Evolutionary conservation across 2,329 filamentous ascomycete species (phyloP), one percentile per base, ranked within the genome.

Genomic region (Septoria petroselini): DNA sequence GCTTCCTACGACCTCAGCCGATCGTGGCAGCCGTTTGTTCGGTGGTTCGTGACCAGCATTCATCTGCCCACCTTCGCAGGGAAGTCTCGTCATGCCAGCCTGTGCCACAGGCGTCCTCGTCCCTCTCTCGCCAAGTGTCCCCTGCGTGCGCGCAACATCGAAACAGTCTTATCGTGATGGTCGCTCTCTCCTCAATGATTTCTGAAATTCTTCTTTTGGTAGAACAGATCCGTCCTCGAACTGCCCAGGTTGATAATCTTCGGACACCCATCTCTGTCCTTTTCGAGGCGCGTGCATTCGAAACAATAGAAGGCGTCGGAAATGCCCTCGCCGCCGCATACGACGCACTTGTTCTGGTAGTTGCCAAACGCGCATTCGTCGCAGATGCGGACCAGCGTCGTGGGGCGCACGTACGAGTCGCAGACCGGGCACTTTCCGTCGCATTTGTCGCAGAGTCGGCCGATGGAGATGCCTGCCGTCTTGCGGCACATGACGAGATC

Each of bases 401-500:
- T 98, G 9, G 93, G 93, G 12, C 93, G 91, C 58, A 98, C 93
- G 80, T 98, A 98, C 54, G 88, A 95, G 71, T 98, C 93, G 82
- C 93, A 98, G 54, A 98, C 91, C 59, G 93, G 93, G 67, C 93
- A 98, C 77, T 98, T 98, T 72, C 93, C 93, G 76, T 98, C 93
- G 78, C 93, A 98, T 76, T 98, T 98, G 77, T 98, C 93, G 80
- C 93, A 98, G 68, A 98, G 88, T 50, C 93, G 91, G 69, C 93
- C 93, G 80, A 98, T 95, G 65, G 91, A 88, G 70, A 97, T 96
- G 74, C 93, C 93, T 54, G 91, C 79, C 71, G 95, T 91, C 77
- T 98, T 98, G 76, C 91, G 91, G 82, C 93, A 98, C 91, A 97
- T 97, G 65, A 98, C 93, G 62, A 98, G 85, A 78, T 98, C 93